A percentile compares a stretch with the other conserved stretches of the same genome.
These are phyloP conservation scores for Saturnispora diversa DNA, from an alignment of 805 yeast genomes.

Conservation along the genomic window DNA sequence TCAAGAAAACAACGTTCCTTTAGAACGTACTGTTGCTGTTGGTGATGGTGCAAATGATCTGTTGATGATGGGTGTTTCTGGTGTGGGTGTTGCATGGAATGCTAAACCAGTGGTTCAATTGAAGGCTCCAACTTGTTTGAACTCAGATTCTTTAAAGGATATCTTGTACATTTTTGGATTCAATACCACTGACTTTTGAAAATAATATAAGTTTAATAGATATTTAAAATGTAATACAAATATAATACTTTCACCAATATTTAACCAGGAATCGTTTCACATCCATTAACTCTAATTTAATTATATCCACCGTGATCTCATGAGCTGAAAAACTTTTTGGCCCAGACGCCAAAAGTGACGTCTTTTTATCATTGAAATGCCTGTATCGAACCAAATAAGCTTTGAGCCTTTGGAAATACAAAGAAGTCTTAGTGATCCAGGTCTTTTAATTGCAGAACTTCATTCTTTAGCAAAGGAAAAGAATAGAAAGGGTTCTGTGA, in stretches of 20 bases:
- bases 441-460: neutral
- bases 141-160: slow-evolving; percentile 65
- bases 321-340: no score
- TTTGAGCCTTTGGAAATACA: neutral
- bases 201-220: neutral
- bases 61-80: slow-evolving; percentile 85
- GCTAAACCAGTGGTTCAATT: slow-evolving; percentile 90
- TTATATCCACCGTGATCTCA: no score
- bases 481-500: slow-evolving; percentile 22
- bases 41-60: slow-evolving; percentile 98
- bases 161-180: slow-evolving; percentile 76
- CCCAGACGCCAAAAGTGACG: neutral
- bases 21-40: slow-evolving; percentile 61
- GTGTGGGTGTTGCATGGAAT: slow-evolving; percentile 94
- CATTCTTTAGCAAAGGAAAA: slow-evolving; percentile 7
- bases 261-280: no score
- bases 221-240: neutral
- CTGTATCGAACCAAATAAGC: neutral
- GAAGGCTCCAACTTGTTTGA: slow-evolving; percentile 75
- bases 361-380: neutral
- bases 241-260: no score
- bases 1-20: slow-evolving; percentile 41
- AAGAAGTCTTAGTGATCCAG: slow-evolving; percentile 1
- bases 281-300: no score
- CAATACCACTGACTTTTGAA: slow-evolving; percentile 44